A percentile compares a stretch with the other conserved stretches of the same genome.
Conservation (phyloP, 768 basidiomycete species). For the Megacollybia marginata region DNA sequence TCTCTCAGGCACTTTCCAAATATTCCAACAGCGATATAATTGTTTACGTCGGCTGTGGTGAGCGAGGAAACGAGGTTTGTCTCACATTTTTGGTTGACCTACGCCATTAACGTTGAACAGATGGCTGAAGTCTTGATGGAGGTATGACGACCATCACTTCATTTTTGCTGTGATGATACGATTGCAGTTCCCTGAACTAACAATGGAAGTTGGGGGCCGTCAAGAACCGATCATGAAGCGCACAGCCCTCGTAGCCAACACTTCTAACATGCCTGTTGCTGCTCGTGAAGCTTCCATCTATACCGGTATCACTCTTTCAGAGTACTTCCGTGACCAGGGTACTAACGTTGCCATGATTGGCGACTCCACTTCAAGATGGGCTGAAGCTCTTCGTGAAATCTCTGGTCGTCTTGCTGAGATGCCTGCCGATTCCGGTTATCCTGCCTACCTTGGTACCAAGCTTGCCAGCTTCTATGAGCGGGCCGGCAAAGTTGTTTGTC, state of each 20-base stretch:
- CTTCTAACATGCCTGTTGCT: conserved; percentile 99
- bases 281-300: conserved; percentile 99
- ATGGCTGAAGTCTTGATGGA: conserved; percentile 99
- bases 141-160: conserved; percentile 28
- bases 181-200: conserved; percentile 78
- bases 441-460: conserved; percentile 93
- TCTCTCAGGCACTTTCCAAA: conserved; percentile 96
- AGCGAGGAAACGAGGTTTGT: conserved; percentile 90
- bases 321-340: conserved; percentile 99
- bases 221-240: conserved; percentile 99
- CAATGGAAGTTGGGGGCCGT: conserved; percentile 85
- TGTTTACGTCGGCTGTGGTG: conserved; percentile 97
- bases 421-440: conserved; percentile 99
- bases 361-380: conserved; percentile 98
- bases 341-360: conserved; percentile 99
- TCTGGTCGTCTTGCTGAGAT: conserved; percentile 99
- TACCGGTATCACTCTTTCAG: conserved; percentile 97
- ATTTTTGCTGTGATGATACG: background rate
- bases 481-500: conserved; percentile 89
- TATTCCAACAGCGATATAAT: conserved; percentile 99
- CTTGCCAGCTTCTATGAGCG: conserved; percentile 98
- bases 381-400: conserved; percentile 97
- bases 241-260: conserved; percentile 96
- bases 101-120: conserved; percentile 24
- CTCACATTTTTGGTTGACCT: background rate